Base-by-base conservation (phyloP, 2,329 filamentous ascomycete genomes). In the Penicillium sp. region DNA sequence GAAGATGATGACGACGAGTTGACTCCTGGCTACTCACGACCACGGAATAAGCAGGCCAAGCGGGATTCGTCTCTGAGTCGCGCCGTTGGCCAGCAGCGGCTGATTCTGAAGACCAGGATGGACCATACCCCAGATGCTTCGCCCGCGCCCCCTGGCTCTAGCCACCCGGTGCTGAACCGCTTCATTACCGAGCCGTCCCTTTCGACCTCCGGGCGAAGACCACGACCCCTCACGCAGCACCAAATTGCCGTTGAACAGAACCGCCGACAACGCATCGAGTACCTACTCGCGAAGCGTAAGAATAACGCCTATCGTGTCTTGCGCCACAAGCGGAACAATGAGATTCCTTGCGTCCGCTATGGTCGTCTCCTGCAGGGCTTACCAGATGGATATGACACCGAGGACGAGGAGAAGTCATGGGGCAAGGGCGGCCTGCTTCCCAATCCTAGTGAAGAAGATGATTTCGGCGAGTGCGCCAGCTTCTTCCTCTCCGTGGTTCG, bases 161-260 rank as follows among this genome's bases (percentile, higher is more conserved):
- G 71, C 28, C 76, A 81, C 61, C 74, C 77, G 25, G 69, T 79
- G 14, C 65, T 80, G 14, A 76, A 75, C 60, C 76, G 78, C 42
- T 80, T 76, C 62, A 70, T 73, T 50, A 67, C 69, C 1, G 73
- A 75, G 56, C 67, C 73, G 20, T 69, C 72, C 34, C 67, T 70
- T 52, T 66, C 67, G 39, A 54, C 64, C 55, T 68, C 71, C 42
- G 69, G 72, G 49, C 76, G 78, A 53, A 78, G 80, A 12, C 77
- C 79, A 14, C 76, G 80, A 17, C 80, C 80, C 10, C 72, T 82
- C 42, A 82, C 80, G 2, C 79, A 81, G 54, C 81, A 82, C 57
- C 80, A 82, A 57, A 72, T 81, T 54, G 80, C 81, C 22, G 76
- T 82, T 5, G 79, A 82, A 60, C 77, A 81, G 54, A 80, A 82